Base-by-base conservation (phyloP, 352 stramenopile genomes). In the Chrysophaeum taylorii region DNA sequence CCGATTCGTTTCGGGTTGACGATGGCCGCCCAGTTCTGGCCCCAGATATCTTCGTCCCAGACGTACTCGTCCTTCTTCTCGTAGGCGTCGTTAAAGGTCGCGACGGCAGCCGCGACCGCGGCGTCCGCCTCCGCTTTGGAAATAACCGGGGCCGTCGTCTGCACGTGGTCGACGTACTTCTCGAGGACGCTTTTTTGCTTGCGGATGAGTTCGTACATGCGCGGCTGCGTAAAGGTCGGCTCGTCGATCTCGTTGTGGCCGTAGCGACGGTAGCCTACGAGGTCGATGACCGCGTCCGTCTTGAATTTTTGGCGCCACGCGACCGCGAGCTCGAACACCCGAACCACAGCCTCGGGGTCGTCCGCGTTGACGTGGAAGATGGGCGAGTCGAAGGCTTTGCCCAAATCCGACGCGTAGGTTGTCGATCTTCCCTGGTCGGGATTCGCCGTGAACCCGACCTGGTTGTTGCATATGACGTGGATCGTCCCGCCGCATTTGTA, bases 171-270 rank as follows among this genome's bases (percentile, higher is more conserved):
- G 83, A 87, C 77, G 81, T 93, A 97, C 29, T 93, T 88, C 70
- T 96, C 81, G 0, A 97, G 79, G 5, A 93, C 91, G 25, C 86
- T 87, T n/a, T 87, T 89, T 78, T 97, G 93, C 66, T 88, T 80
- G 0, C 78, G 83, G 74, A 98, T 97, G 76, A 91, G 86, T 73
- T 93, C 90, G 84, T 98, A 98, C 75, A 98, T 87, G n/a, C 92
- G 83, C 14, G 94, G 94, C 82, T 98, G 94, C n/a, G 94, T 98
- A 77, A 98, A 98, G 66, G 94, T 87, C 41, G 94, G 94, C 75
- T 98, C 93, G 82, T 98, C 94, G 60, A 97, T 85, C 80, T 99
- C 96, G 76, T 99, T 99, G 84, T 99, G 96, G 15, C 96, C 96
- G 76, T 98, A 92, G 38, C 93, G 86, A 67, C 96, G 91, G 79